Evolutionary conservation across 768 basidiomycete genomes (phyloP).

Genomic region (Trichaptum fuscoviolaceum): DNA sequence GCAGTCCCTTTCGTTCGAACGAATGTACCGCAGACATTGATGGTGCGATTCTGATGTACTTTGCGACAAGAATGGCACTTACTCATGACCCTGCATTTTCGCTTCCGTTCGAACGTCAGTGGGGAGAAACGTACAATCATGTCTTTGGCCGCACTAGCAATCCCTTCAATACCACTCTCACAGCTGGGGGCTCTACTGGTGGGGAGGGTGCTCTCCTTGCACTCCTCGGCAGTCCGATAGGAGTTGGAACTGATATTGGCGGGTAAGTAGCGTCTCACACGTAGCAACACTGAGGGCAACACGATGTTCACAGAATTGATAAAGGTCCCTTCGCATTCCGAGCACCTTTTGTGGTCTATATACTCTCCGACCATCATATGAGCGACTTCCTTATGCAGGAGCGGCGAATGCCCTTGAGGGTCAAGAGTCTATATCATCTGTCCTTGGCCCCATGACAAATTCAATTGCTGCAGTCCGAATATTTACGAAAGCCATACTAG

Average conservation of each 20-base stretch:
- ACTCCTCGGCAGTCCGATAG: slow-evolving; percentile 53
- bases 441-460: slow-evolving; percentile 52
- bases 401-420: slow-evolving; percentile 47
- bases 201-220: slow-evolving; percentile 64
- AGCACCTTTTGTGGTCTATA: slow-evolving; percentile 53
- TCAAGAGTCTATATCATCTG: slow-evolving; percentile 52
- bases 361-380: slow-evolving; percentile 50
- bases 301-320: background rate
- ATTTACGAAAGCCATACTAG: slow-evolving; percentile 49
- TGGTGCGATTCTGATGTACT: slow-evolving; percentile 26
- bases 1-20: slow-evolving; percentile 54
- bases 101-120: slow-evolving; percentile 21
- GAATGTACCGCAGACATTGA: slow-evolving; percentile 52
- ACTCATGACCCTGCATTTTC: background rate
- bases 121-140: slow-evolving; percentile 56
- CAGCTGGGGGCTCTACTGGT: slow-evolving; percentile 60
- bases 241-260: slow-evolving; percentile 60
- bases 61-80: slow-evolving; percentile 8
- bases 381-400: slow-evolving; percentile 50
- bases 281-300: background rate
- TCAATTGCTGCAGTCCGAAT: slow-evolving; percentile 45
- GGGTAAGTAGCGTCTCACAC: slow-evolving; percentile 32
- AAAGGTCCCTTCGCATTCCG: slow-evolving; percentile 54
- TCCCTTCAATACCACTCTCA: slow-evolving; percentile 52
- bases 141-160: slow-evolving; percentile 60